A percentile compares a stretch with the other conserved stretches of the same genome.
These are phyloP conservation scores for Fragaria ananassa DNA, from an alignment of 306 rosid genomes.

Conservation along the genomic window DNA sequence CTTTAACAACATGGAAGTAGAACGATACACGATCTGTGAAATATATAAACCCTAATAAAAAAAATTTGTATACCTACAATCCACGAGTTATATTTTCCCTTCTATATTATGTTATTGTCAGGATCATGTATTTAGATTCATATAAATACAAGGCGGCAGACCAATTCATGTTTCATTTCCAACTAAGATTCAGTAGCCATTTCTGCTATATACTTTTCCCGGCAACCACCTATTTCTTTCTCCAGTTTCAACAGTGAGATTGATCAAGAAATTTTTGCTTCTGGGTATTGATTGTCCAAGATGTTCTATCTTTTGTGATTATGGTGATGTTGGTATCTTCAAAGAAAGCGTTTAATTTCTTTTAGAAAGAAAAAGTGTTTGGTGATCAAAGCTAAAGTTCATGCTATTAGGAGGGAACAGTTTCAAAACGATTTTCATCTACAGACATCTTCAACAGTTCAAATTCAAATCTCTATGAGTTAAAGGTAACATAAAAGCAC, in stretches of 20 bases:
- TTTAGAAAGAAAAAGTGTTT: constrained; percentile 20
- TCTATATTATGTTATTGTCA: neutral
- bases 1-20: neutral
- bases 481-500: constrained; percentile 37
- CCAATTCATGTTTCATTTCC: constrained; percentile 24
- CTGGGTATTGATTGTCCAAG: constrained; percentile 22
- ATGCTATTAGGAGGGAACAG: constrained; percentile 53
- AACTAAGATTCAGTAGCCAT: constrained; percentile 27
- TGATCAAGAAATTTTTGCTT: constrained; percentile 32
- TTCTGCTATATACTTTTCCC: constrained; percentile 20
- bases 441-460: constrained; percentile 29
- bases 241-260: constrained; percentile 12
- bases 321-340: constrained; percentile 3
- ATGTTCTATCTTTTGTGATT: constrained; percentile 20
- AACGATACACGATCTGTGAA: neutral
- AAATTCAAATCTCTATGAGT: constrained; percentile 46
- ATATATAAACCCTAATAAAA: neutral
- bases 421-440: constrained; percentile 43
- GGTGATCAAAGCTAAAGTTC: constrained; percentile 26
- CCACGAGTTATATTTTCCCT: neutral
- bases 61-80: neutral
- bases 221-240: constrained; percentile 3
- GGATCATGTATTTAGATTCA: constrained; percentile 1
- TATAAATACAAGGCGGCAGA: constrained; percentile 6
- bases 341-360: constrained; percentile 28